Evolutionary conservation across 164 flowering plant species (phyloP).

Genomic region (Magnolia officinalis): DNA sequence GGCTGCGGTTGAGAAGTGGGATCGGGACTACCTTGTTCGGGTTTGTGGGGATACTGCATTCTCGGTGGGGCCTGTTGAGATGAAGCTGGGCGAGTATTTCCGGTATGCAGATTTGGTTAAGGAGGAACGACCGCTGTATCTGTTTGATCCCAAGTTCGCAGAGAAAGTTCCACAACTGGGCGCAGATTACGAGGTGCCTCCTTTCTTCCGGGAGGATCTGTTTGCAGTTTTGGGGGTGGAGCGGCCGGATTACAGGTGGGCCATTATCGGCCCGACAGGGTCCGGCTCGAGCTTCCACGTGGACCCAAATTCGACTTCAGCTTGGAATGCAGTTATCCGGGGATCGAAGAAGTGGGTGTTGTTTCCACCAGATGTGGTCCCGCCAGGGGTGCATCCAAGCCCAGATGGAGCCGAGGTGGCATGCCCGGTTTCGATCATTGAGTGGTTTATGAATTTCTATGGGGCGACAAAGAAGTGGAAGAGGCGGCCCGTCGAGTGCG

Average conservation of each 20-base stretch:
- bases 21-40: conserved; percentile 60
- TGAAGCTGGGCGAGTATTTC: conserved; percentile 77
- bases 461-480: conserved; percentile 67
- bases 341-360: conserved; percentile 97
- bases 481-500: conserved; percentile 81
- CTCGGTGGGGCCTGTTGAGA: conserved; percentile 85
- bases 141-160: conserved; percentile 89
- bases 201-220: conserved; percentile 81
- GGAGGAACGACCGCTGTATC: conserved; percentile 92
- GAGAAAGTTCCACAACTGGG: conserved; percentile 78
- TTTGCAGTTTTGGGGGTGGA: conserved; percentile 80
- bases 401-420: conserved; percentile 99
- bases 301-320: conserved; percentile 98
- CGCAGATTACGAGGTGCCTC: conserved; percentile 75
- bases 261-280: conserved; percentile 88
- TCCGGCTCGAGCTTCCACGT: conserved; percentile 89
- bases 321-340: conserved; percentile 94
- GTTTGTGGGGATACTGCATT: conserved; percentile 57
- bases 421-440: conserved; percentile 89
- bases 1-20: conserved; percentile 79
- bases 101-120: conserved; percentile 67
- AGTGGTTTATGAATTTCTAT: conserved; percentile 99
- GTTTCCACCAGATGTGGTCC: conserved; percentile 89
- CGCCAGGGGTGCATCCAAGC: conserved; percentile 99
- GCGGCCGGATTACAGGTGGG: conserved; percentile 95